These are phyloP conservation scores for Penicillium polonicum DNA, from an alignment of 2,329 filamentous ascomycete genomes.

Conservation along the genomic window DNA sequence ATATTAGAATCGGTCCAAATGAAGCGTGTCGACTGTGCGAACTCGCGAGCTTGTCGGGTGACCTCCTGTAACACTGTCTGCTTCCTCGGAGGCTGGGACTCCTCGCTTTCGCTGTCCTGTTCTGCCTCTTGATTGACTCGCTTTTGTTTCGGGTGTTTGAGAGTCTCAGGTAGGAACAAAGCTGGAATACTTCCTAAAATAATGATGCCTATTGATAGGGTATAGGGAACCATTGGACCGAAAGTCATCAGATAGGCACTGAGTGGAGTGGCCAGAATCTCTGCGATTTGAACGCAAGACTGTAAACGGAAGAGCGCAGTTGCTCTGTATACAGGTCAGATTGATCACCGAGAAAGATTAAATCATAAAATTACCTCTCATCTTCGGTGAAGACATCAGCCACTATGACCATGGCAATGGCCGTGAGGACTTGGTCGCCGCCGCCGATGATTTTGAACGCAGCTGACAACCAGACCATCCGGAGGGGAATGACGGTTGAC, in stretches of 20 bases:
- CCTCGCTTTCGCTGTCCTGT: neutral
- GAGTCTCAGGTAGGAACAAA: conserved; percentile 26
- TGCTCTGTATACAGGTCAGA: conserved; percentile 18
- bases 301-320: conserved; percentile 26
- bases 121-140: neutral
- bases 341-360: neutral
- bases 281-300: conserved; percentile 22
- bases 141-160: conserved; percentile 18
- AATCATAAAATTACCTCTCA: conserved; percentile 23
- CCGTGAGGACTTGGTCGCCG: conserved; percentile 23
- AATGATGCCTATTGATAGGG: conserved; percentile 15
- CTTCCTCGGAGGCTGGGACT: conserved; percentile 7
- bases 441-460: conserved; percentile 28
- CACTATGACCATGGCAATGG: conserved; percentile 26
- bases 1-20: conserved; percentile 27
- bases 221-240: conserved; percentile 25
- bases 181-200: conserved; percentile 7
- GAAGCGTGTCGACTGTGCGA: conserved; percentile 24
- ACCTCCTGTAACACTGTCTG: conserved; percentile 10
- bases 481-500: conserved; percentile 25
- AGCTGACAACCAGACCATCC: conserved; percentile 29
- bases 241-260: conserved; percentile 31
- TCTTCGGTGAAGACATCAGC: conserved; percentile 31
- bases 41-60: conserved; percentile 15
- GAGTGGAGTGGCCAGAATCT: conserved; percentile 28